Evolutionary conservation across 257 asterid genomes (phyloP).

Genomic region (Solanum pimpinellifolium): DNA sequence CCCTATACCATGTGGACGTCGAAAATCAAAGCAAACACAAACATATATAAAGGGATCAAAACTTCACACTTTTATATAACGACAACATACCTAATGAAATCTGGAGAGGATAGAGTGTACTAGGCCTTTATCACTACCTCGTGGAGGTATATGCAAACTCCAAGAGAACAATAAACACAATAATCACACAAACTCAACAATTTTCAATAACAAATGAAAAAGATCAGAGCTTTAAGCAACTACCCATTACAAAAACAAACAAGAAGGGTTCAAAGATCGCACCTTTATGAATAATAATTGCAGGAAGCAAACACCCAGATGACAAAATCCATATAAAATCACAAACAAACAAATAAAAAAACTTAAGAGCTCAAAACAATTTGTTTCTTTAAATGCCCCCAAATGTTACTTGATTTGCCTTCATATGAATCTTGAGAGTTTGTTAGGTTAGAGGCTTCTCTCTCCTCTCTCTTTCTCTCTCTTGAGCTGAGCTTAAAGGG

Average conservation of each 20-base stretch:
- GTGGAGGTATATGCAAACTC: background rate
- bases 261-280: background rate
- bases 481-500: background rate
- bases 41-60: background rate
- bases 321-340: background rate
- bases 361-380: background rate
- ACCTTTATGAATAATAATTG: background rate
- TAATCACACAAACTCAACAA: background rate
- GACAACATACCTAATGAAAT: background rate
- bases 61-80: background rate
- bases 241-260: background rate
- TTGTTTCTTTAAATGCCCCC: background rate
- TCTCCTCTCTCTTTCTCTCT: background rate
- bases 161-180: background rate
- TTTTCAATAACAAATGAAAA: background rate
- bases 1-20: background rate
- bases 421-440: background rate
- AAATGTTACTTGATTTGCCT: background rate
- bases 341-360: background rate
- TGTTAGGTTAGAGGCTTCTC: background rate
- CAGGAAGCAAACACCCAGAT: background rate
- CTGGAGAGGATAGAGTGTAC: rapidly evolving
- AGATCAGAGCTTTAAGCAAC: background rate
- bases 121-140: background rate
- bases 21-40: background rate